phyloP scores from a whole-genome alignment of 257 asterid species.

The Ophiorrhiza pumila region DNA sequence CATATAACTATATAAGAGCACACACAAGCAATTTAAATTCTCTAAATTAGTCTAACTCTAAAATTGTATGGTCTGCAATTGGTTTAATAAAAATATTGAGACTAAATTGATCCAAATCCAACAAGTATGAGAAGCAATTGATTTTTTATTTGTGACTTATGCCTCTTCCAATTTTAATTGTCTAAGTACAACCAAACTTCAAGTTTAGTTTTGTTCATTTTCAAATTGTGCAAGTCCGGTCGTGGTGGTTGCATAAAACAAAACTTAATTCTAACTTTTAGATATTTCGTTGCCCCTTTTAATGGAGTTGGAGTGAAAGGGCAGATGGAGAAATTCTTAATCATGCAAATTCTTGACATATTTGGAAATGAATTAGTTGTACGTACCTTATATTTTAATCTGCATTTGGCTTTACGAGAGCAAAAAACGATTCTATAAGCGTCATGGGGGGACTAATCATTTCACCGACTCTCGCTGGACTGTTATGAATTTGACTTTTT shows the following conservation, averaged over 20 bases:
- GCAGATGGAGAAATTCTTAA: not conserved
- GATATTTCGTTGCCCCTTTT: no score
- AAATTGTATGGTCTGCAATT: no score
- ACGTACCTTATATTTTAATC: not conserved
- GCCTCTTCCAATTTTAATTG: not conserved
- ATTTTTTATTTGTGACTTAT: no score
- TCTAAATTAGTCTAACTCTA: no score
- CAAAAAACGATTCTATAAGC: not conserved
- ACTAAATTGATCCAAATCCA: no score
- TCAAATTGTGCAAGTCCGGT: not conserved
- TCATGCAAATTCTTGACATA: not conserved
- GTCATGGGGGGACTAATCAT: not conserved
- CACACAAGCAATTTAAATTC: no score
- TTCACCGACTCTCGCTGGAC: not conserved
- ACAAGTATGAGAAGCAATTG: no score
- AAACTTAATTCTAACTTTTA: no score
- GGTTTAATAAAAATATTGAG: no score
- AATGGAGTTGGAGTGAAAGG: not conserved
- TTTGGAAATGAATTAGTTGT: not conserved
- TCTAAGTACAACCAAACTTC: not conserved
- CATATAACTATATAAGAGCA: no score
- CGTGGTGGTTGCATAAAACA: not conserved
- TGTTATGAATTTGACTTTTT: not conserved
- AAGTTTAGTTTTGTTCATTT: not conserved
- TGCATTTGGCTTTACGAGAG: not conserved